Evolutionary conservation across 2,329 filamentous ascomycete species (phyloP).

Genomic region (Paecilomyces variotii): DNA sequence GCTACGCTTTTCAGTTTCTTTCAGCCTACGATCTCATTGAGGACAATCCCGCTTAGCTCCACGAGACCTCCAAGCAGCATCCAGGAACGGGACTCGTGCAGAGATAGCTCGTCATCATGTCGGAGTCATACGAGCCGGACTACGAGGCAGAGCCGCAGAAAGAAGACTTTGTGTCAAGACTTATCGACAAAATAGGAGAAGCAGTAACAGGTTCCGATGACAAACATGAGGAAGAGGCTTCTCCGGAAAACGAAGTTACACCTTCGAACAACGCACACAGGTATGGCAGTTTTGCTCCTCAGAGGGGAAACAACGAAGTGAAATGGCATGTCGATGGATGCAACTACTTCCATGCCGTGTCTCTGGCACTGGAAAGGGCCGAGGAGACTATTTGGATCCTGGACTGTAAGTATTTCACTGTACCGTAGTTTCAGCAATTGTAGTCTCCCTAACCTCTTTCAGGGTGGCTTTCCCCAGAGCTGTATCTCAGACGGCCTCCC

Average conservation of each 20-base stretch:
- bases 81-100: neutral
- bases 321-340: slow-evolving; percentile 88
- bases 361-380: slow-evolving; percentile 68
- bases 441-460: slow-evolving; percentile 1
- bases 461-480: slow-evolving; percentile 78
- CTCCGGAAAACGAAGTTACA: slow-evolving; percentile 35
- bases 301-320: slow-evolving; percentile 60
- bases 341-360: slow-evolving; percentile 79
- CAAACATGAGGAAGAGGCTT: slow-evolving; percentile 40
- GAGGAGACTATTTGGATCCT: slow-evolving; percentile 74
- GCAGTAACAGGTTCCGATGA: slow-evolving; percentile 44
- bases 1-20: neutral
- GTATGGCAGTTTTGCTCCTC: slow-evolving; percentile 61
- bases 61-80: neutral
- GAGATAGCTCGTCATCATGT: slow-evolving; percentile 18
- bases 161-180: slow-evolving; percentile 33
- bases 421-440: neutral
- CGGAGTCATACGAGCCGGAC: slow-evolving; percentile 35
- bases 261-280: slow-evolving; percentile 39
- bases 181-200: slow-evolving; percentile 50
- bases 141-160: slow-evolving; percentile 26
- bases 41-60: neutral
- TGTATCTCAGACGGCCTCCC: slow-evolving; percentile 77
- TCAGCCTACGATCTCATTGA: neutral
- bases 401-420: slow-evolving; percentile 49